Evolutionary conservation across 73 alveolate species (phyloP).

Genomic region (Paramecium sexaurelia): DNA sequence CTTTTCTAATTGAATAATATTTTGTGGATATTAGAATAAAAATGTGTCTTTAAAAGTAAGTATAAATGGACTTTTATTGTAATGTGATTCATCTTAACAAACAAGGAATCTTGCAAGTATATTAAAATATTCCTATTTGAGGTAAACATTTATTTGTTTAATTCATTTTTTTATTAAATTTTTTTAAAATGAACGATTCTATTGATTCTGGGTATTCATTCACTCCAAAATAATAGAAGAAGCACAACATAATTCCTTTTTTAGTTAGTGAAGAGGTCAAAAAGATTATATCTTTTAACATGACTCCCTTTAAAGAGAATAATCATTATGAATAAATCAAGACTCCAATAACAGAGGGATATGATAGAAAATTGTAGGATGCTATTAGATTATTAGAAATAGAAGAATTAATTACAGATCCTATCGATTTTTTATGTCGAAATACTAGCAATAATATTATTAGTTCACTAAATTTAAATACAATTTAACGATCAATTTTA

Average conservation of each 20-base stretch:
- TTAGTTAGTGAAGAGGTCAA: conserved; percentile 24
- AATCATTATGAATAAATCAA: neutral
- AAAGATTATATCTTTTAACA: conserved; percentile 12
- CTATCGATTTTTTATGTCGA: conserved; percentile 15
- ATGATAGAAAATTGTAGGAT: conserved; percentile 13
- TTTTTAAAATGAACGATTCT: conserved; percentile 14
- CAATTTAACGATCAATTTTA: conserved; percentile 67
- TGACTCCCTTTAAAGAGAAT: conserved; percentile 15
- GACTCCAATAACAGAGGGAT: conserved; percentile 3
- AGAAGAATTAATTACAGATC: conserved; percentile 20
- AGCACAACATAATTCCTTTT: neutral
- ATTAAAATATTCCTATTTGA: conserved; percentile 74
- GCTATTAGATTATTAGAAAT: conserved; percentile 29
- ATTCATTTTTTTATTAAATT: neutral
- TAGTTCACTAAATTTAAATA: conserved; percentile 16
- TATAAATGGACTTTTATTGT: conserved; percentile 72
- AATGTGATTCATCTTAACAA: conserved; percentile 78
- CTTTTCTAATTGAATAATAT: too few species aligned
- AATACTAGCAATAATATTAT: neutral
- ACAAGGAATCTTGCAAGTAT: conserved; percentile 74
- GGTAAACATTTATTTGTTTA: conserved; percentile 54
- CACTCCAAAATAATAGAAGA: conserved; percentile 1
- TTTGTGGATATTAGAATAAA: too few species aligned
- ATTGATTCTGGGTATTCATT: conserved; percentile 24
- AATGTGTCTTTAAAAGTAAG: too few species aligned